Evolutionary conservation across 306 rosid genomes (phyloP).

Genomic region (Geum urbanum): DNA sequence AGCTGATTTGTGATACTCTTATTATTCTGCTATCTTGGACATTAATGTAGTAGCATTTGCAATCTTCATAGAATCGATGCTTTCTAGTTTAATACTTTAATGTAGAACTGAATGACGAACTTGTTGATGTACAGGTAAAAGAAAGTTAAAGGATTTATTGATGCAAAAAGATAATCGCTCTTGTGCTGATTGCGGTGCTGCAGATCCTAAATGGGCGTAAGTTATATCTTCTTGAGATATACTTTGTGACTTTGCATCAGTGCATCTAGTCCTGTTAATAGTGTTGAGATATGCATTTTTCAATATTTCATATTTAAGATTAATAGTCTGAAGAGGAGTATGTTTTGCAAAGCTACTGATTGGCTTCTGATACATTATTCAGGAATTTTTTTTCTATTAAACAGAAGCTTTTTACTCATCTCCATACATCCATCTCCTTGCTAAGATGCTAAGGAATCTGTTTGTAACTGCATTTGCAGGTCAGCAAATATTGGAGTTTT

Average conservation of each 20-base stretch:
- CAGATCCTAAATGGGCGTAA: conserved; percentile 99
- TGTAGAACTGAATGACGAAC: too few relatives aligned
- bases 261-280: not conserved
- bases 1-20: too few relatives aligned
- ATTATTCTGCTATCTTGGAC: too few relatives aligned
- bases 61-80: not conserved
- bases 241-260: conserved; percentile 1
- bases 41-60: too few relatives aligned
- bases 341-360: conserved; percentile 12
- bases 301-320: not conserved
- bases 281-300: conserved; percentile 17
- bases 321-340: not conserved
- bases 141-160: conserved; percentile 67
- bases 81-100: too few relatives aligned
- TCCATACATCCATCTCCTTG: conserved; percentile 1
- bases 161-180: conserved; percentile 65
- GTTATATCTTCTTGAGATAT: conserved; percentile 29
- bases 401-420: conserved; percentile 7
- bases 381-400: conserved; percentile 15
- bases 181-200: conserved; percentile 93
- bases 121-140: conserved; percentile 81
- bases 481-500: conserved; percentile 96
- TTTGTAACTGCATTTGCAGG: conserved; percentile 46
- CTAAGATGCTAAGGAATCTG: conserved; percentile 1
- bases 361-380: conserved; percentile 19